Evolutionary conservation across 805 yeast genomes (phyloP), one percentile per base, ranked within the genome.

Genomic region (Ogataea parapolymorpha): DNA sequence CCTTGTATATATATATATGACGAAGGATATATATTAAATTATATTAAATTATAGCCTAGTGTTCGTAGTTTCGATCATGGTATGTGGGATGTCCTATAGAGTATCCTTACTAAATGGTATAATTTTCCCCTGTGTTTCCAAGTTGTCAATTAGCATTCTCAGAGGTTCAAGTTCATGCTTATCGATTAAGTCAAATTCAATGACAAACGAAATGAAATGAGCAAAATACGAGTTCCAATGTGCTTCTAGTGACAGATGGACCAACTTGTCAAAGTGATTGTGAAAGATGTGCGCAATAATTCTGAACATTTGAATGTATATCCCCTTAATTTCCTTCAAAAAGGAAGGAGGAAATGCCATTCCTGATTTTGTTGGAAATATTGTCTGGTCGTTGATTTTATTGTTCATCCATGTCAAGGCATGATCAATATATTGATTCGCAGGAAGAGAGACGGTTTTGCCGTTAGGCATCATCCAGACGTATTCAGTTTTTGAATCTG

Each of bases 171-270:
- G 66, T 49, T 93, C 99, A 40, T 72, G 70, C 38, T 79, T 69
- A 45, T 89, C 98, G 26, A 93, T 71, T 49, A 93, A 73, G 39
- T 78, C 82, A 62, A 87, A 93, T 50, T 89, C 95, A 50, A 83
- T 82, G 11, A 85, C 77, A 57, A 93, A 87, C 39, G 95, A 83
- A 32, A 91, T 76, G 56, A 85, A 93, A 61, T 93, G 99, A 12
- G 96, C 93, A 65, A 95, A 93, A 54, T 90, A 86, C 3, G 98
- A 90, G 63, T 93, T 93, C 95, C 96, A 93, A 61, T 93, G 98
- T 1, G 98, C 96, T 61, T 93, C 99, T 45, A 93, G 64, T 2
- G 95, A 82, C 44, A 93, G 66, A 61, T 93, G 97, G n/a, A 91
- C 80, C 17, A 91, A 76, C 58, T 84, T 88, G 51, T 91, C 99